Base-by-base conservation (phyloP, 768 basidiomycete genomes). In the Gymnopilus dilepis region DNA sequence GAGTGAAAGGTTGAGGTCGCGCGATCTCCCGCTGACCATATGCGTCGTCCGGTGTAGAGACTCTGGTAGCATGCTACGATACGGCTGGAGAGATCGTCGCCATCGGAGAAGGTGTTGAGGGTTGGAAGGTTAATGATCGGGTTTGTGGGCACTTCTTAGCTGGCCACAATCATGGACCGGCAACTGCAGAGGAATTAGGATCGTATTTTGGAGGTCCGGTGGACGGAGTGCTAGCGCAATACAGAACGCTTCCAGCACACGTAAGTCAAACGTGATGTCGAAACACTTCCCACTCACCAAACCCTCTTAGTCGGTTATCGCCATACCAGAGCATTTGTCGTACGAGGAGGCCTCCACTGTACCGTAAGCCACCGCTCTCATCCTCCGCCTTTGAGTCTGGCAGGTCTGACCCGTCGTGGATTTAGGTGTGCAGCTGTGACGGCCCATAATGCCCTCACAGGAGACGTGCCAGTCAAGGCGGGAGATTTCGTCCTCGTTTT, bases 341-440 rank as follows among this genome's bases (percentile, higher is more conserved):
- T 87, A 84, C 64, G 84, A 85, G 63, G 85, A 91, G 68, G 89
- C 83, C 0, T 84, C 89, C 0, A 87, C 87, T 26, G 74, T 91
- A 6, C 85, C 87, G 77, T 88, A 65, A 31, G 80, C 58, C 6
- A 12, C 45, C 26, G 8, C 34, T 37, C 30, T n/a, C 30, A n/a
- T 30, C n/a, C 17, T 26, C 12, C 38, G 3, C 31, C 24, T 9
- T 3, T 37, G 22, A 17, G 19, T 15, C 7, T n/a, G n/a, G n/a
- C n/a, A n/a, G n/a, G 15, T 15, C 26, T 15, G 1, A 40, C 7
- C 6, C 7, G 6, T 37, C 26, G 12, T 21, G 40, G 41, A 41
- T 2, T n/a, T 45, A 73, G 82, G 24, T 86, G 84, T 59, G 86
- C 86, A 2, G 87, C 81, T 7, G 66, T 90, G 51, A 90, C 88